A percentile compares a stretch with the other conserved stretches of the same genome.
phyloP scores from a whole-genome alignment of 352 stramenopile genomes.

The Hyaloperonospora brassicae region DNA sequence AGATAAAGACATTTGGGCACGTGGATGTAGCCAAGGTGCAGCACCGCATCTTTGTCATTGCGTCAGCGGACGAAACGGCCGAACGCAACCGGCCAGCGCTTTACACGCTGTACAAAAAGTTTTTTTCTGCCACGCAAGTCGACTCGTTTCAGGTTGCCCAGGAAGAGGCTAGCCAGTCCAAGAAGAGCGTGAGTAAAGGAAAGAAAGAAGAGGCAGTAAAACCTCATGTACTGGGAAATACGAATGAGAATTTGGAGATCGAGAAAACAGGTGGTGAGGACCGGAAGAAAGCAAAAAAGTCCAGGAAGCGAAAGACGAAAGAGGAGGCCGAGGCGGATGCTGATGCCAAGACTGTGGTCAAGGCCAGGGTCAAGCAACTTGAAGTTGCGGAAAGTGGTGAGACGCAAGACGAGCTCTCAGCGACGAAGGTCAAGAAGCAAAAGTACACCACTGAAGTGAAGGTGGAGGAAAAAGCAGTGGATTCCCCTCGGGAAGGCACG shows the following conservation, averaged over 20 bases:
- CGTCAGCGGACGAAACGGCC: constrained; percentile 59
- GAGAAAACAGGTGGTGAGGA: constrained; percentile 12
- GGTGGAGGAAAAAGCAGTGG: constrained; percentile 16
- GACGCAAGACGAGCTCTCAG: neutral
- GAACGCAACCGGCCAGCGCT: constrained; percentile 73
- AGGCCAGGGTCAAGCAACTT: constrained; percentile 32
- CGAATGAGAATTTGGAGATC: constrained; percentile 8
- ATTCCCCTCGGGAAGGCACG: too few relatives aligned
- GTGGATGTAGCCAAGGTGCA: constrained; percentile 61
- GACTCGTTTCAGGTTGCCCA: constrained; percentile 61
- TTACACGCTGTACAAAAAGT: constrained; percentile 75
- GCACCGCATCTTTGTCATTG: constrained; percentile 74
- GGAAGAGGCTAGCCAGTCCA: constrained; percentile 30
- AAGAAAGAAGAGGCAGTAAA: constrained; percentile 42
- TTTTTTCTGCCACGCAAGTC: constrained; percentile 58
- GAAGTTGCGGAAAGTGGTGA: constrained; percentile 12
- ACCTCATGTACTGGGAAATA: constrained; percentile 8
- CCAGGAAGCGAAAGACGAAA: constrained; percentile 36
- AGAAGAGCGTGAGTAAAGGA: constrained; percentile 21
- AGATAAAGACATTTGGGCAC: constrained; percentile 51
- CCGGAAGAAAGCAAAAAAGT: constrained; percentile 46
- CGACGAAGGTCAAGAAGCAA: constrained; percentile 36
- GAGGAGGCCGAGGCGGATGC: constrained; percentile 17
- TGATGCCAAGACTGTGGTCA: constrained; percentile 16
- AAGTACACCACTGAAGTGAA: constrained; percentile 25